phyloP scores from a whole-genome alignment of 176 grass and related monocot species.

The Rhynchospora breviuscula region DNA sequence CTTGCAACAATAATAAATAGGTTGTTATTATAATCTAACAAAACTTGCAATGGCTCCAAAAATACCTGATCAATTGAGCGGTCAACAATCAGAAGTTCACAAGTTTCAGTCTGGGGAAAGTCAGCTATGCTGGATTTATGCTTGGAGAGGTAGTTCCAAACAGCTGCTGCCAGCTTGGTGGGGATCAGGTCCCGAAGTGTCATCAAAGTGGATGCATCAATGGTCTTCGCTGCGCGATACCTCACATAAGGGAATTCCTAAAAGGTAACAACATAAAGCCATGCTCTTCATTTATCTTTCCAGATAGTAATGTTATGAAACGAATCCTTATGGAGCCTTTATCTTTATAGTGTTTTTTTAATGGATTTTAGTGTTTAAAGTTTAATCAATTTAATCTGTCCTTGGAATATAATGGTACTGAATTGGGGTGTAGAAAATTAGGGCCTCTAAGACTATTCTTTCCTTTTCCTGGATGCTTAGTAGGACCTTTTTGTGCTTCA shows the following conservation, averaged over 20 bases:
- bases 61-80: slow-evolving; percentile 71
- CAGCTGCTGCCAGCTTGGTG: slow-evolving; percentile 82
- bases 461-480: not conserved
- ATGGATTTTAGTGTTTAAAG: not conserved
- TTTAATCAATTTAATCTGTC: not conserved
- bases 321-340: not conserved
- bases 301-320: not conserved
- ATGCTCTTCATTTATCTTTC: not conserved
- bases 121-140: slow-evolving; percentile 61
- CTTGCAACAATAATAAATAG: not conserved
- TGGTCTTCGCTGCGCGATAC: slow-evolving; percentile 77
- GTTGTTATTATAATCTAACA: not conserved
- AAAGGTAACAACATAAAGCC: not conserved
- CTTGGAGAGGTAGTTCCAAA: slow-evolving; percentile 71
- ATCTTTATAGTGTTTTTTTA: not conserved
- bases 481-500: not conserved
- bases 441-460: not conserved
- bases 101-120: slow-evolving; percentile 85
- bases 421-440: not conserved
- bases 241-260: slow-evolving; percentile 92
- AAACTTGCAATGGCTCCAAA: not conserved
- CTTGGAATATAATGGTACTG: not conserved
- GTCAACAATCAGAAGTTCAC: slow-evolving; percentile 94
- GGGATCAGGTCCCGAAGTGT: slow-evolving; percentile 73
- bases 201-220: slow-evolving; percentile 68